Conservation (phyloP, 2,329 filamentous ascomycete species). For the Calonectria pseudoturangicola region DNA sequence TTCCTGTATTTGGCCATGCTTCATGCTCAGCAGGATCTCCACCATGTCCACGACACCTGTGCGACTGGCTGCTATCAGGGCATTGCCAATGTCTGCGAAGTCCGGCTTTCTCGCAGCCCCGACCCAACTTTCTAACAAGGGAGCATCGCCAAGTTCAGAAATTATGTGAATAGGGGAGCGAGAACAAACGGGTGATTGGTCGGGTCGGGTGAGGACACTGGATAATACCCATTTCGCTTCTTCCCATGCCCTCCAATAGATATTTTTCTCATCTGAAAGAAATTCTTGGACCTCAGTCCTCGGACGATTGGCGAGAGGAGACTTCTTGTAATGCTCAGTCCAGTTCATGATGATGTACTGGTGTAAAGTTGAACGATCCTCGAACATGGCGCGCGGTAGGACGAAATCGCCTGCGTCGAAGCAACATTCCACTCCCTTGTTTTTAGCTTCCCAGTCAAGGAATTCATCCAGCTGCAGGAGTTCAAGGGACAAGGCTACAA, state of each 20-base stretch:
- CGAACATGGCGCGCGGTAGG: not conserved
- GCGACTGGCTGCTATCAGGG: not conserved
- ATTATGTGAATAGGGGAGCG: not conserved
- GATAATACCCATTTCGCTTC: not conserved
- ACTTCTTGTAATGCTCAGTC: not conserved
- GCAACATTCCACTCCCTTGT: not conserved
- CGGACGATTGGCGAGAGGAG: not conserved
- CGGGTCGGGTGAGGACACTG: not conserved
- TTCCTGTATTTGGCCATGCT: not conserved
- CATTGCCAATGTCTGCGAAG: not conserved
- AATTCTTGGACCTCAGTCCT: not conserved
- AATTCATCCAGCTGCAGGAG: not conserved
- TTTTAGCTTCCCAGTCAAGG: not conserved
- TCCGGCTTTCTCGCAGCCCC: not conserved
- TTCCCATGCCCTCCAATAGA: not conserved
- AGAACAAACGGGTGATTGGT: not conserved
- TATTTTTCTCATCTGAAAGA: not conserved
- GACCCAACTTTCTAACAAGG: not conserved
- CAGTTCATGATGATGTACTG: constrained; percentile 3
- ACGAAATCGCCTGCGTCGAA: not conserved
- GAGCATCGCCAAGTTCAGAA: not conserved
- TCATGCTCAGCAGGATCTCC: not conserved
- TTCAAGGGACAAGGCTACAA: not conserved
- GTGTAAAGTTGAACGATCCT: not conserved
- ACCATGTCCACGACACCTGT: not conserved